A percentile compares a stretch with the other conserved stretches of the same genome.
These are phyloP conservation scores for Geranium brycei DNA, from an alignment of 345 rosid genomes.

Conservation along the genomic window DNA sequence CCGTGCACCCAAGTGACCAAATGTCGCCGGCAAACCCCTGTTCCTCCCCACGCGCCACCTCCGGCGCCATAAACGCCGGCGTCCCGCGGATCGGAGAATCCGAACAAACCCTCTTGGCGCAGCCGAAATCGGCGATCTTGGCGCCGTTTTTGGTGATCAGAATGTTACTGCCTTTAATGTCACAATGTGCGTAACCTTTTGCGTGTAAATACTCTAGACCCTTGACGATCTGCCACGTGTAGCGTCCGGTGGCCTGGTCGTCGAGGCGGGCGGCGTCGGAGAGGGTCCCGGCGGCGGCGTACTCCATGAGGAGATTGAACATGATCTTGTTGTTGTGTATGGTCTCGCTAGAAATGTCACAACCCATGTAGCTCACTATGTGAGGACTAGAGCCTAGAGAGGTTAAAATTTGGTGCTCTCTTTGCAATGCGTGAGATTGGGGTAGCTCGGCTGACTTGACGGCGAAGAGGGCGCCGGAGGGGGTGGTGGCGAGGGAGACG, in stretches of 20 bases:
- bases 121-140: conserved; percentile 66
- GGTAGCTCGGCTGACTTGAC: conserved; percentile 46
- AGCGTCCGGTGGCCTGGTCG: conserved; percentile 24
- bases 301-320: conserved; percentile 62
- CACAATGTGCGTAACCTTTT: conserved; percentile 53
- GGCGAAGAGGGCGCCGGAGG: conserved; percentile 36
- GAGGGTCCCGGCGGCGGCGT: conserved; percentile 43
- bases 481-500: conserved; percentile 40
- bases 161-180: conserved; percentile 58
- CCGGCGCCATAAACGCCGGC: conserved; percentile 9
- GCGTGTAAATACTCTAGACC: conserved; percentile 56
- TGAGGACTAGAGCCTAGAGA: conserved; percentile 30
- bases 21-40: conserved; percentile 53
- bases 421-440: conserved; percentile 35
- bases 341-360: conserved; percentile 24
- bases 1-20: conserved; percentile 64
- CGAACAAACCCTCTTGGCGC: conserved; percentile 29
- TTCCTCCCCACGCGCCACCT: conserved; percentile 5
- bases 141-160: conserved; percentile 35
- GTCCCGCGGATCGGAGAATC: conserved; percentile 27
- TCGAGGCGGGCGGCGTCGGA: conserved; percentile 19
- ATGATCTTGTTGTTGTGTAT: conserved; percentile 12
- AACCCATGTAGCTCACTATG: conserved; percentile 50
- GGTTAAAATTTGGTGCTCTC: conserved; percentile 43
- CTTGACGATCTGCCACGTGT: conserved; percentile 40